Percentiles rank a stretch among this genome's conserved stretches.
Conservation (phyloP, 2,329 filamentous ascomycete species). For the Fusarium subtropicale region DNA sequence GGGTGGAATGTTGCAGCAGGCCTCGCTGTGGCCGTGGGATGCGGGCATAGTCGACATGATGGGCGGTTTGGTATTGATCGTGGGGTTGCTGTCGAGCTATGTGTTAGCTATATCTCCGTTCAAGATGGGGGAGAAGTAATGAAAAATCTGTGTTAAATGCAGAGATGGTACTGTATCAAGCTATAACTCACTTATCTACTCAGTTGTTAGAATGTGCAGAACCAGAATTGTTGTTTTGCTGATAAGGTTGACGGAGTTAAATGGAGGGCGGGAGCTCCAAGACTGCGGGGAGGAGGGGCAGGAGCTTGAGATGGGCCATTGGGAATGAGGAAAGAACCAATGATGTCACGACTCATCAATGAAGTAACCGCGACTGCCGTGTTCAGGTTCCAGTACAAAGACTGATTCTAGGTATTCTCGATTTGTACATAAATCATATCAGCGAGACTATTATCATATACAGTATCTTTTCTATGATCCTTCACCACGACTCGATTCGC, state of each 20-base stretch:
- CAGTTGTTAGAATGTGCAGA: neutral
- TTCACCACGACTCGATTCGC: neutral
- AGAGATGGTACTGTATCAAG: too few species aligned
- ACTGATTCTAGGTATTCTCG: neutral
- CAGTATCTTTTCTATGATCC: too few species aligned
- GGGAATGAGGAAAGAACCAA: constrained; percentile 10
- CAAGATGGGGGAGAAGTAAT: neutral
- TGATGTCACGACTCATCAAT: constrained; percentile 34
- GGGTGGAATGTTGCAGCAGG: constrained; percentile 70
- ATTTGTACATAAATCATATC: neutral
- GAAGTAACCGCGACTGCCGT: neutral
- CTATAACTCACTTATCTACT: constrained; percentile 10
- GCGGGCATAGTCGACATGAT: constrained; percentile 64
- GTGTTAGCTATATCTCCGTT: constrained; percentile 13
- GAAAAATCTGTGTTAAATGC: neutral
- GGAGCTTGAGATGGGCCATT: constrained; percentile 1
- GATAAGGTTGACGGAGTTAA: constrained; percentile 7
- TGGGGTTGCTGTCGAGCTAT: constrained; percentile 20
- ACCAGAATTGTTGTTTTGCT: neutral
- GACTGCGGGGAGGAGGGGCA: constrained; percentile 34
- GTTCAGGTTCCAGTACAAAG: neutral
- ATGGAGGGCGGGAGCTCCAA: constrained; percentile 1
- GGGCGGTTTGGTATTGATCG: constrained; percentile 22
- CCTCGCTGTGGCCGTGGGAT: constrained; percentile 64
- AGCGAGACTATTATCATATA: too few species aligned